These are phyloP conservation scores for Collybiopsis confluens DNA, from an alignment of 768 basidiomycete genomes.

Conservation along the genomic window DNA sequence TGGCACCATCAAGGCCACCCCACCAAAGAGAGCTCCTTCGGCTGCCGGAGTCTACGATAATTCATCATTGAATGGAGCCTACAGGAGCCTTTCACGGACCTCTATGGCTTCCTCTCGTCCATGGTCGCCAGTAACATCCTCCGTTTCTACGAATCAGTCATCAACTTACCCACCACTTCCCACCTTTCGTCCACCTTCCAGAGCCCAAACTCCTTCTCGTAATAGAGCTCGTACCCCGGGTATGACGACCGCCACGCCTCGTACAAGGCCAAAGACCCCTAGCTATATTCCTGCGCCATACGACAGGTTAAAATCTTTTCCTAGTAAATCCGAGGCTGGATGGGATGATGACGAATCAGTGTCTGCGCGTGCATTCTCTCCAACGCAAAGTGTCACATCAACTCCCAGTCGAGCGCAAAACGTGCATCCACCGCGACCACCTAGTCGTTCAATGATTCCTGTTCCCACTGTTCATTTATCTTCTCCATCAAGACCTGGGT, in stretches of 20 bases:
- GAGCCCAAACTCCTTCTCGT: conserved; percentile 40
- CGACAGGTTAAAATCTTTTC: conserved; percentile 43
- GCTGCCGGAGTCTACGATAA: conserved; percentile 36
- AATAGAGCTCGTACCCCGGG: conserved; percentile 46
- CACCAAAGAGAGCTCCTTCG: conserved; percentile 50
- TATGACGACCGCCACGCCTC: conserved; percentile 43
- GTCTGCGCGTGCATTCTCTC: conserved; percentile 58
- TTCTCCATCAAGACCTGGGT: conserved; percentile 64
- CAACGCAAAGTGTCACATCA: conserved; percentile 44
- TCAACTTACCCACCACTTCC: conserved; percentile 36
- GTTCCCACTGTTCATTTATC: conserved; percentile 70
- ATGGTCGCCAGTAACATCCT: conserved; percentile 74
- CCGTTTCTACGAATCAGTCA: conserved; percentile 65
- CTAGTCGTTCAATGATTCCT: conserved; percentile 82
- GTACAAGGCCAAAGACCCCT: conserved; percentile 74
- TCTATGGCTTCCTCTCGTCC: conserved; percentile 78
- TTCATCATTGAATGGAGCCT: conserved; percentile 40
- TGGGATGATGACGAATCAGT: conserved; percentile 40
- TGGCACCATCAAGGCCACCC: conserved; percentile 44
- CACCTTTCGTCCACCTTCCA: conserved; percentile 34
- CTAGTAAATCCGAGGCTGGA: conserved; percentile 42
- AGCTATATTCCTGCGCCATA: conserved; percentile 72
- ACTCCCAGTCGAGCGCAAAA: conserved; percentile 39
- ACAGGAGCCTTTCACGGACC: conserved; percentile 61
- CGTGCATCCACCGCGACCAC: conserved; percentile 63